phyloP scores from a whole-genome alignment of 352 stramenopile genomes.

The Elongisporangium prolatum region DNA sequence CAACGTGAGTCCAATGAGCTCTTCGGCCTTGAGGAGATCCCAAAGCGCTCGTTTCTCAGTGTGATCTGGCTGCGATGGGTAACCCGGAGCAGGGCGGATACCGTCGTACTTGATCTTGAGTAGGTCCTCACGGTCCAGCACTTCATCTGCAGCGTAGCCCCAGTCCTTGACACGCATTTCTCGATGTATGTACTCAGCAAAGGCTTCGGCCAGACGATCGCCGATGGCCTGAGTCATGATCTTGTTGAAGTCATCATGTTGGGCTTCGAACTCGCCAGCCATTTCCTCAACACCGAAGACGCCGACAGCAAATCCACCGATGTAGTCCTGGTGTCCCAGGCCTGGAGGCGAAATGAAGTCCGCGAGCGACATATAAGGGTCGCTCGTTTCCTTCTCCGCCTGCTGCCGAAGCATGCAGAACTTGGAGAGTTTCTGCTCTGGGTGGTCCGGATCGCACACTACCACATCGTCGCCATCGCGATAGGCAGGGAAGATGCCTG shows the following conservation, averaged over 20 bases:
- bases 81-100: conserved; percentile 96
- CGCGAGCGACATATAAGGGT: conserved; percentile 93
- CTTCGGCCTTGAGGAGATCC: conserved; percentile 92
- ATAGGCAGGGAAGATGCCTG: conserved; percentile 95
- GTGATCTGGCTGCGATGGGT: conserved; percentile 97
- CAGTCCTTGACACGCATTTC: conserved; percentile 95
- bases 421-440: conserved; percentile 68
- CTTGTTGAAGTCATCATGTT: conserved; percentile 97
- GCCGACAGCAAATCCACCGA: conserved; percentile 95
- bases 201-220: conserved; percentile 81
- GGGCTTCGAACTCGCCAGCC: conserved; percentile 89
- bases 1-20: conserved; percentile 90
- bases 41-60: conserved; percentile 97
- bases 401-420: conserved; percentile 98
- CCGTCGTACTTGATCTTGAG: conserved; percentile 98
- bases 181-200: conserved; percentile 96
- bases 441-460: conserved; percentile 87
- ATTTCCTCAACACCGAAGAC: conserved; percentile 95
- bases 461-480: conserved; percentile 92
- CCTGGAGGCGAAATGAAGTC: conserved; percentile 91
- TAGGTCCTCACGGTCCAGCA: conserved; percentile 89
- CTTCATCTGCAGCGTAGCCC: conserved; percentile 93
- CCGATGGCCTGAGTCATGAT: conserved; percentile 94
- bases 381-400: conserved; percentile 94
- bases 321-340: conserved; percentile 66